phyloP scores from a whole-genome alignment of 1,139 yeast species.

The Yamadazyma buinensis region DNA sequence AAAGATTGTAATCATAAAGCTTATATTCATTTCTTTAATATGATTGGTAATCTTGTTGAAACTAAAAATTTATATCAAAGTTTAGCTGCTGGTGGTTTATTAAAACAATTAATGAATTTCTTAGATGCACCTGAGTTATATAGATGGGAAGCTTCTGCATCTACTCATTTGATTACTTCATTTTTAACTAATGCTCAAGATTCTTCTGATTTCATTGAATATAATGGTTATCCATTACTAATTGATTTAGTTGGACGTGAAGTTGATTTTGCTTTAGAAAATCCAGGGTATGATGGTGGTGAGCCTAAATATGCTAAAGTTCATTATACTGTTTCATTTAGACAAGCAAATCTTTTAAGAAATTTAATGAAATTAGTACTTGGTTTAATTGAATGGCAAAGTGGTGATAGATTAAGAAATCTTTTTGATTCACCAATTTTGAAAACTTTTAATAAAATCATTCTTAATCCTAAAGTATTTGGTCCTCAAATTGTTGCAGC shows the following conservation, averaged over 20 bases:
- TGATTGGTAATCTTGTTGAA: conserved; percentile 56
- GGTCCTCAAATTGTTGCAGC: conserved; percentile 68
- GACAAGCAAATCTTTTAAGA: conserved; percentile 59
- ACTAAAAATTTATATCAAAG: conserved; percentile 47
- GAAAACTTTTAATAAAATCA: conserved; percentile 53
- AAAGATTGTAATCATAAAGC: conserved; percentile 41
- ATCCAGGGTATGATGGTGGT: conserved; percentile 50
- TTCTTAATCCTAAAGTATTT: conserved; percentile 57
- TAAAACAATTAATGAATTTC: conserved; percentile 63
- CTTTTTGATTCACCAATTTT: conserved; percentile 81
- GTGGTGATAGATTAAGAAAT: conserved; percentile 82
- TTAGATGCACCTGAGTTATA: conserved; percentile 48
- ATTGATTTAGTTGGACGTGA: conserved; percentile 64
- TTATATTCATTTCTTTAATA: conserved; percentile 51
- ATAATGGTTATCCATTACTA: conserved; percentile 62
- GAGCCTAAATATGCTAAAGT: conserved; percentile 54
- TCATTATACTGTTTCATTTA: conserved; percentile 57
- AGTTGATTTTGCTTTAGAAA: conserved; percentile 57
- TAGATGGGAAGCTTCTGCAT: conserved; percentile 62
- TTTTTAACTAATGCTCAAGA: conserved; percentile 47
- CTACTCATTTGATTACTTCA: conserved; percentile 57
- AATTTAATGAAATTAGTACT: conserved; percentile 60
- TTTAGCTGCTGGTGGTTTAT: conserved; percentile 63
- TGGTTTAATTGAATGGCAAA: conserved; percentile 63
- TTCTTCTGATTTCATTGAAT: conserved; percentile 57